Base-by-base conservation (phyloP, 805 yeast genomes). In the Suhomyces canberraensis region DNA sequence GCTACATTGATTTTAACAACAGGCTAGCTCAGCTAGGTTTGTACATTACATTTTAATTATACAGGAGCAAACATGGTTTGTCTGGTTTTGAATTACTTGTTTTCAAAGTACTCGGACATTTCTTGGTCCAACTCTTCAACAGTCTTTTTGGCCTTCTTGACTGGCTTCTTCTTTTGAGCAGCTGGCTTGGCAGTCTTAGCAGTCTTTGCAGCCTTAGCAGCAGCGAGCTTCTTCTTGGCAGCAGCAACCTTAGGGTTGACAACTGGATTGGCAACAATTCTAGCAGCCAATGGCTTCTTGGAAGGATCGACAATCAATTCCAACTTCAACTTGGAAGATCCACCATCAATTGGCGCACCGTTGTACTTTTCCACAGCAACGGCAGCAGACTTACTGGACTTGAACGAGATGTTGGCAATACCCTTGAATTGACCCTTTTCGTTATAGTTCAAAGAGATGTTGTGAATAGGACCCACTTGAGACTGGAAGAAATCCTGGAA, bases 41-140 rank as follows among this genome's bases (percentile, higher is more conserved):
- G n/a, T n/a, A n/a, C n/a, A n/a, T n/a, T n/a, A n/a, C n/a, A n/a
- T n/a, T n/a, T n/a, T 20, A 20, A 7, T 20, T 20, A 20, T 20
- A 20, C 22, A 20, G 22, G 22, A 20, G 22, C 22, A 20, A 20
- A 20, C 22, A 20, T 9, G 22, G 22, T 20, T 20, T 9, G 22
- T 9, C n/a, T n/a, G n/a, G n/a, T n/a, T n/a, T n/a, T n/a, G n/a
- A 20, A 20, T 13, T 16, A 13, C 25, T 40, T 36, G 17, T 37
- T 40, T 30, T 79, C 80, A 52, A 91, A 90, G 70, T 91, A 91
- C 60, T 90, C 98, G 45, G 89, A 84, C 98, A 93, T 91, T 71
- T 91, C 98, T 60, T 90, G 95, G 67, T 93, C 98, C 58, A 91
- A 79, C 67, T 93, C 91, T 62, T 86, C 98, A 46, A 85, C 73